These are phyloP conservation scores for Globisporangium paroecandrum DNA, from an alignment of 352 stramenopile genomes.

Conservation along the genomic window DNA sequence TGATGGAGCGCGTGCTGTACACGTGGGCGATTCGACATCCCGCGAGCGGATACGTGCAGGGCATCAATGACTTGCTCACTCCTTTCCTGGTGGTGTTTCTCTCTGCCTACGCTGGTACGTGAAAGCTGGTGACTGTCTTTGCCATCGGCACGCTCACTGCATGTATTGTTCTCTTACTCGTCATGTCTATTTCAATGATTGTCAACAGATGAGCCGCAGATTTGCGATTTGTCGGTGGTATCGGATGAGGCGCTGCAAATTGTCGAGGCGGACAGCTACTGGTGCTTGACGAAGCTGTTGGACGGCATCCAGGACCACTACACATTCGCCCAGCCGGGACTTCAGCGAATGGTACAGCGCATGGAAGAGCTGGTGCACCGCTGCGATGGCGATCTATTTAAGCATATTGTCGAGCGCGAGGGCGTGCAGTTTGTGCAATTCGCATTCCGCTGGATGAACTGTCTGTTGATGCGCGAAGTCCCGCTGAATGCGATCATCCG, in stretches of 20 bases:
- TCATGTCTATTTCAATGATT: too few relatives aligned
- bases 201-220: slow-evolving; percentile 63
- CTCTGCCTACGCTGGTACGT: slow-evolving; percentile 68
- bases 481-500: slow-evolving; percentile 93
- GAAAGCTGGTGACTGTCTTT: neutral
- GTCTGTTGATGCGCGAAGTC: slow-evolving; percentile 97
- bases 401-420: slow-evolving; percentile 92
- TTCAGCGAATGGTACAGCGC: slow-evolving; percentile 97
- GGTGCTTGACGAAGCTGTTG: slow-evolving; percentile 98
- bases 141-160: too few relatives aligned
- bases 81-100: slow-evolving; percentile 98
- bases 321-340: slow-evolving; percentile 96
- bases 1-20: slow-evolving; percentile 97
- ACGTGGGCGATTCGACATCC: slow-evolving; percentile 99
- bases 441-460: slow-evolving; percentile 99
- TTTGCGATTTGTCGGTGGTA: slow-evolving; percentile 63
- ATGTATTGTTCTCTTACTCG: too few relatives aligned
- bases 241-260: slow-evolving; percentile 65
- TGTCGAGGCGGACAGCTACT: slow-evolving; percentile 98
- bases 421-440: slow-evolving; percentile 99
- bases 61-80: slow-evolving; percentile 99
- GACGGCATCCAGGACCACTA: slow-evolving; percentile 99
- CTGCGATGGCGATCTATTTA: slow-evolving; percentile 94
- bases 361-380: slow-evolving; percentile 97
- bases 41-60: slow-evolving; percentile 98